Conservation (phyloP, 805 yeast species). For the Ogataea polymorpha region DNA sequence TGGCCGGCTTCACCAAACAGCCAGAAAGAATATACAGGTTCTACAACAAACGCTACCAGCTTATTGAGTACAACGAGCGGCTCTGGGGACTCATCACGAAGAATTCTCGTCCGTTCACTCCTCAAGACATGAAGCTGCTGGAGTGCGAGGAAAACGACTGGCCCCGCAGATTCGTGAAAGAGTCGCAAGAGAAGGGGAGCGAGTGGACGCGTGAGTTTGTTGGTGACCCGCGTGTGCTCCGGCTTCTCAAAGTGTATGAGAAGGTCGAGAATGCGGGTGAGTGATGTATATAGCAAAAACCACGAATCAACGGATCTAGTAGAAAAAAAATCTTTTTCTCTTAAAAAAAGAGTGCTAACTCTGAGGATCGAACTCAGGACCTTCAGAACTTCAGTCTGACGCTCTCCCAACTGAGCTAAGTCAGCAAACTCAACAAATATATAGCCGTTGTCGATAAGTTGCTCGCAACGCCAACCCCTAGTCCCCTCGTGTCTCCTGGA, state of each 20-base stretch:
- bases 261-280: not conserved
- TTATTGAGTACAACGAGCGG: conserved; percentile 29
- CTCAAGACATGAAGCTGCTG: conserved; percentile 41
- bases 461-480: not conserved
- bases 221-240: conserved; percentile 65
- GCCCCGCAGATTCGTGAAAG: conserved; percentile 81
- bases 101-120: conserved; percentile 51
- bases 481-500: not conserved
- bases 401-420: conserved; percentile 30
- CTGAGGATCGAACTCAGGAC: conserved; percentile 29
- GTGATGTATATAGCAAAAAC: not conserved
- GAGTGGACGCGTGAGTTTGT: conserved; percentile 84
- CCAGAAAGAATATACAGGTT: conserved; percentile 77
- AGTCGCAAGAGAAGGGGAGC: conserved; percentile 68
- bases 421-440: conserved; percentile 14
- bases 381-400: conserved; percentile 29
- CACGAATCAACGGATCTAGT: no score
- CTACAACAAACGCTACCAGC: conserved; percentile 65
- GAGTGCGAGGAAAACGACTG: conserved; percentile 75
- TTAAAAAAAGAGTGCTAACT: conserved; percentile 16
- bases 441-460: not conserved
- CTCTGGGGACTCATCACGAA: conserved; percentile 33
- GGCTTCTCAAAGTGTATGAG: conserved; percentile 47
- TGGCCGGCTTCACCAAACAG: conserved; percentile 73
- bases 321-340: no score